Base-by-base conservation (phyloP, 495 filamentous ascomycete species). In the Daldinia concentrica region DNA sequence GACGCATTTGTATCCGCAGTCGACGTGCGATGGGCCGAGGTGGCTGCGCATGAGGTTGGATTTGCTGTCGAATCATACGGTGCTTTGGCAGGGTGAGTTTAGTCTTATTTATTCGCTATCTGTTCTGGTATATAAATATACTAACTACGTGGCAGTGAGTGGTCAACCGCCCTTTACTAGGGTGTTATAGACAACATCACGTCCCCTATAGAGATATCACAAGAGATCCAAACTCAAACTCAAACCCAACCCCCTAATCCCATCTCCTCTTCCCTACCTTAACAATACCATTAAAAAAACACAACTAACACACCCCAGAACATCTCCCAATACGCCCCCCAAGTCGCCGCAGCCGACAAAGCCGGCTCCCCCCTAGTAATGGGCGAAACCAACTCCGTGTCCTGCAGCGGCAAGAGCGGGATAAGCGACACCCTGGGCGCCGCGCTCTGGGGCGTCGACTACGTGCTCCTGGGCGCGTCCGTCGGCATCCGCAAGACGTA, bases 341-440 rank as follows among this genome's bases (percentile, higher is more conserved):
- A 79, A 30, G 67, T 69, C 17, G 69, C 64, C 0, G 76, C 76
- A 0, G 79, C 80, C 0, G 71, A 77, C 15, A 58, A 39, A 0
- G 77, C 77, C 0, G 77, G 74, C 1, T 58, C 65, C 12, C 71
- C 69, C 2, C 74, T 81, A 3, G 75, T 81, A 7, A 77, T 81
- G 74, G 80, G 80, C 41, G 80, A 82, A 63, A 82, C 80, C 0
- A 79, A 79, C 58, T 79, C 76, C 19, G 78, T 74, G 0, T 80
- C 76, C 0, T 79, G 80, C 65, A 65, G 72, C 15, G 80, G 79
- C 11, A 52, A 41, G 15, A 76, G 72, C 39, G 76, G 77, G 24
- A 78, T 80, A 45, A 78, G 75, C 71, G 75, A 80, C 54, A 77
- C 76, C 3, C 77, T 80, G 32, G 79, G 78, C 58, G 78, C 78